Conservation (phyloP, 176 grass and related monocot genomes). For the Lolium multiflorum region DNA sequence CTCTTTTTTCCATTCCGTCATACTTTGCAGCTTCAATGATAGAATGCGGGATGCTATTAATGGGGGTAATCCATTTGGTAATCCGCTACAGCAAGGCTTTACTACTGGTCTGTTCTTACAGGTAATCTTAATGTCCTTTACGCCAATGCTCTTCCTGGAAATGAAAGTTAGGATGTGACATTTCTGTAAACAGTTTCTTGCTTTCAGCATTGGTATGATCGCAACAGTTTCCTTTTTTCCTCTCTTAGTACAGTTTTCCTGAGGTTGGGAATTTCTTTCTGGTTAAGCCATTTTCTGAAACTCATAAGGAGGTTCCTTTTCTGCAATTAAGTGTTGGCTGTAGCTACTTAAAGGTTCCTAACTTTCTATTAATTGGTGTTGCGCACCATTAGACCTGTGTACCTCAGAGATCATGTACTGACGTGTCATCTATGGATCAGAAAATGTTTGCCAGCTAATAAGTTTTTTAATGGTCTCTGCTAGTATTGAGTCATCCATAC, state of each 20-base stretch:
- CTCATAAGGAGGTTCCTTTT: slow-evolving; percentile 8
- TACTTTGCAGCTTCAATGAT: slow-evolving; percentile 87
- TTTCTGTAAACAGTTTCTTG: slow-evolving; percentile 29
- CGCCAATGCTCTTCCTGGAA: slow-evolving; percentile 4
- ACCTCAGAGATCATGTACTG: background rate
- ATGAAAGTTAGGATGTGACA: background rate
- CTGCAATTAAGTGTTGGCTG: background rate
- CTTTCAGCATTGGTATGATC: background rate
- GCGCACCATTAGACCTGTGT: background rate
- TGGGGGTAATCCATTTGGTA: slow-evolving; percentile 88
- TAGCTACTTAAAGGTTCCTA: slow-evolving; percentile 3
- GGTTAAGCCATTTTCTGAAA: background rate
- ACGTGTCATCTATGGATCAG: background rate
- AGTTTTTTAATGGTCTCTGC: slow-evolving; percentile 4
- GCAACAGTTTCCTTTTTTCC: background rate
- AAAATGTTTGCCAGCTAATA: background rate
- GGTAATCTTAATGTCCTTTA: slow-evolving; percentile 49
- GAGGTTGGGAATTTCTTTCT: background rate
- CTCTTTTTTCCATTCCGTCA: background rate
- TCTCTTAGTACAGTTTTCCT: slow-evolving; percentile 41
- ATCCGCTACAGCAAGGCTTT: slow-evolving; percentile 92
- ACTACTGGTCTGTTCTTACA: slow-evolving; percentile 81
- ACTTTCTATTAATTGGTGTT: background rate
- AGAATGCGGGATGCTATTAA: slow-evolving; percentile 91
- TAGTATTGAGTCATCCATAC: background rate